phyloP scores from a whole-genome alignment of 768 basidiomycete species.

The Lyophyllum atratum region DNA sequence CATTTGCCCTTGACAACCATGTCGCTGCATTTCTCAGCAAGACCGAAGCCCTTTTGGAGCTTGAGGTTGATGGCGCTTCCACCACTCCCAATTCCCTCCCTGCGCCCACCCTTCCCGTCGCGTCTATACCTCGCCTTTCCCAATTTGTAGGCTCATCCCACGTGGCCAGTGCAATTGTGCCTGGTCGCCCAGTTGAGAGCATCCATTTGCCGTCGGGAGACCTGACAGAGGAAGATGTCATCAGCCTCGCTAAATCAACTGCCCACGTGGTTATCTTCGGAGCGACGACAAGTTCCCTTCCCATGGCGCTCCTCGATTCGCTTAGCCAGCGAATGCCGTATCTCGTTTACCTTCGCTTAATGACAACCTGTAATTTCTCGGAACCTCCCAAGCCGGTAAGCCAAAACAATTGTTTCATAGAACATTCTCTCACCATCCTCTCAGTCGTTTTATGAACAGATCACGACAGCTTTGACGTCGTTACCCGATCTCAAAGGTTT shows the following conservation, averaged over 20 bases:
- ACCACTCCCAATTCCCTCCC: slow-evolving; percentile 26
- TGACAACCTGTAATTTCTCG: slow-evolving; percentile 54
- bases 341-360: slow-evolving; percentile 68
- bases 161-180: slow-evolving; percentile 57
- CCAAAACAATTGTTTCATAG: slow-evolving; percentile 16
- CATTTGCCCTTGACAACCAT: slow-evolving; percentile 61
- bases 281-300: slow-evolving; percentile 58
- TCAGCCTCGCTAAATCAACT: slow-evolving; percentile 49
- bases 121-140: slow-evolving; percentile 43
- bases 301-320: slow-evolving; percentile 56
- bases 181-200: slow-evolving; percentile 64
- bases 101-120: slow-evolving; percentile 37
- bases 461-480: slow-evolving; percentile 56
- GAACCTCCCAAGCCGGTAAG: slow-evolving; percentile 55
- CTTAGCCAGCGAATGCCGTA: slow-evolving; percentile 59
- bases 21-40: slow-evolving; percentile 61
- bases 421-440: slow-evolving; percentile 20
- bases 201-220: slow-evolving; percentile 65
- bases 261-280: slow-evolving; percentile 56
- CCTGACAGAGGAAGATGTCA: slow-evolving; percentile 57
- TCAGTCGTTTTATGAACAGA: slow-evolving; percentile 65
- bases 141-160: slow-evolving; percentile 65
- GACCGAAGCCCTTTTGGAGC: slow-evolving; percentile 53
- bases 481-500: slow-evolving; percentile 66
- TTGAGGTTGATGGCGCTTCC: slow-evolving; percentile 53